Evolutionary conservation across 257 asterid species (phyloP).

Genomic region (Fraxinus americana): DNA sequence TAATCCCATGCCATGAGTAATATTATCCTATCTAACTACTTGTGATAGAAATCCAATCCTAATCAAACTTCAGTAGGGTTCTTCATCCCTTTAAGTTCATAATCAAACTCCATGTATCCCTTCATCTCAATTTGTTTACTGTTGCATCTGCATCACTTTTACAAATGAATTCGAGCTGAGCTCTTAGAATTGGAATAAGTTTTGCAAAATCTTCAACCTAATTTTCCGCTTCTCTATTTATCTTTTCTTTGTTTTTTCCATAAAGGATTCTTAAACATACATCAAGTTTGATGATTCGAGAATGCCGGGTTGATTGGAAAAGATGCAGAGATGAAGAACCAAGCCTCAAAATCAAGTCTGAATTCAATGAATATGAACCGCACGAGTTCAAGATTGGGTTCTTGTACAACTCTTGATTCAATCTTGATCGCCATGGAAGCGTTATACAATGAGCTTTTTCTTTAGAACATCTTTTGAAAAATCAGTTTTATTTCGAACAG

Average conservation of each 20-base stretch:
- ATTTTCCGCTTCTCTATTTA: background rate
- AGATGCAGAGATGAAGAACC: background rate
- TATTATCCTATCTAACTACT: background rate
- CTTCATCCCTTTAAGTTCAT: background rate
- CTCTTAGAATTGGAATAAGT: background rate
- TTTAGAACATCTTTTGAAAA: background rate
- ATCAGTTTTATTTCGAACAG: background rate
- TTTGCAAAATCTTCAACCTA: background rate
- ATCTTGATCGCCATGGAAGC: constrained; percentile 32
- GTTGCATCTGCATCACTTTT: background rate
- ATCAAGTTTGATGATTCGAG: background rate
- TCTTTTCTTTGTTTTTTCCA: background rate
- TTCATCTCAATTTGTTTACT: background rate
- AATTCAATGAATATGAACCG: constrained; percentile 16
- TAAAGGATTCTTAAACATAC: no score
- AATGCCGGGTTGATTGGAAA: background rate
- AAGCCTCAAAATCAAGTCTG: background rate
- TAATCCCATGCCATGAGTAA: background rate
- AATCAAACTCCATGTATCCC: background rate
- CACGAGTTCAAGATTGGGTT: constrained; percentile 1
- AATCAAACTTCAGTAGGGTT: background rate
- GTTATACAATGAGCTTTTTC: constrained; percentile 18
- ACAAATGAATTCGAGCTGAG: background rate
- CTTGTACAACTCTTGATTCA: constrained; percentile 19
- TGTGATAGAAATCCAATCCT: background rate